Base-by-base conservation (phyloP, 768 basidiomycete species). In the Lactarius pseudohatsudake region DNA sequence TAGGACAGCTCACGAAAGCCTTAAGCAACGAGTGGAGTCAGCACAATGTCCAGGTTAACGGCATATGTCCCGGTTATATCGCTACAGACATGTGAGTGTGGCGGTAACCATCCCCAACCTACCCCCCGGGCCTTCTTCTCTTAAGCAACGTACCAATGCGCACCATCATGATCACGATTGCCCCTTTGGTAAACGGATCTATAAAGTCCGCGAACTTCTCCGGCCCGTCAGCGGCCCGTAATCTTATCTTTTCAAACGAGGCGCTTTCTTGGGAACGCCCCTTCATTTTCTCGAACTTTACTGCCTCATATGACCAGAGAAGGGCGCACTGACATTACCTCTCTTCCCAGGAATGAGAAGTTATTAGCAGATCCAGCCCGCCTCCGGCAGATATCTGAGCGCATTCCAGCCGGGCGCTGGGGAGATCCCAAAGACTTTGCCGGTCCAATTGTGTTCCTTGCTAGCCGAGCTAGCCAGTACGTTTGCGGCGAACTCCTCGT, bases 11-110 rank as follows among this genome's bases (percentile, higher is more conserved):
- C 71, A 92, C 93, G 32, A 95, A 95, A 77, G 90, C 94, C 2
- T 85, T 96, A 72, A 88, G 89, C 72, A 97, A 97, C 76, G 95
- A 96, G 76, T 97, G 95, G 94, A 90, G 91, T 67, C 82, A 84
- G 72, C 85, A 91, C 72, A 93, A 92, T 70, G 86, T 96, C 61
- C 89, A 94, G 75, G 92, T 96, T 20, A 95, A 96, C 74, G 90
- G 84, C 28, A 91, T 96, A 70, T 88, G 88, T 70, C 93, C 93
- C 36, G 94, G 93, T 38, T 95, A 94, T 76, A 88, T 96, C 72
- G 84, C 84, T 32, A 96, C 94, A 41, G 94, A 96, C 71, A 94
- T 94, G 90, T 92, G 77, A 64, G 74, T 78, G 66, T 64, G 64
- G 54, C 28, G 45, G 57, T 36, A 56, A 56, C 1, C 64, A 61